Percentiles rank a stretch among this genome's conserved stretches.
phyloP scores from a whole-genome alignment of 1,284 basidiomycete species.

The Phylloporus sp. region DNA sequence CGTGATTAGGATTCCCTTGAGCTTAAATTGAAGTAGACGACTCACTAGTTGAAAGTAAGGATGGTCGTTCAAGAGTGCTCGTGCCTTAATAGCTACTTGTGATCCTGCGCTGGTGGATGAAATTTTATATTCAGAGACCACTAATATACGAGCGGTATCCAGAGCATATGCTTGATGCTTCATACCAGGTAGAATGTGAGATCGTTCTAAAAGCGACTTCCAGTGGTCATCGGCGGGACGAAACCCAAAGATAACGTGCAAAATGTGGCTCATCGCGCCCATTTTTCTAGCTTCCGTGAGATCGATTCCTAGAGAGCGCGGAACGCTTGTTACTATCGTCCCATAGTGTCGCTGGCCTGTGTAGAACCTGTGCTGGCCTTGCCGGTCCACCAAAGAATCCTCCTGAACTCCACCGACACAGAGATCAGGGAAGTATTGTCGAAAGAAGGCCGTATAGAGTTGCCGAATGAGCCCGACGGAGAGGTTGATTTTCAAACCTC shows the following conservation, averaged over 20 bases:
- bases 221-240: neutral
- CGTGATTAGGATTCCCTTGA: too few species aligned
- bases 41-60: too few species aligned
- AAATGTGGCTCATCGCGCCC: constrained; percentile 13
- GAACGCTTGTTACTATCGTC: neutral
- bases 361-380: constrained; percentile 12
- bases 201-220: neutral
- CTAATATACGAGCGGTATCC: too few species aligned
- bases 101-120: too few species aligned
- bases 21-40: too few species aligned
- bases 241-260: constrained; percentile 10
- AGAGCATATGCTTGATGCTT: too few species aligned
- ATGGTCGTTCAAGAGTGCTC: too few species aligned
- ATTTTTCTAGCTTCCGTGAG: constrained; percentile 12
- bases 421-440: constrained; percentile 16
- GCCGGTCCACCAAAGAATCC: constrained; percentile 12
- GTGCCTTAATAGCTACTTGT: too few species aligned
- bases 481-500: neutral
- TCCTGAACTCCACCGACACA: neutral
- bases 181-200: too few species aligned
- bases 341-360: constrained; percentile 10
- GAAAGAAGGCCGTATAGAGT: constrained; percentile 17
- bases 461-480: constrained; percentile 4
- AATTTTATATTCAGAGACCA: too few species aligned
- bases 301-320: constrained; percentile 8